Conservation (phyloP, 305 asterid species). For the Fraxinus albicans region DNA sequence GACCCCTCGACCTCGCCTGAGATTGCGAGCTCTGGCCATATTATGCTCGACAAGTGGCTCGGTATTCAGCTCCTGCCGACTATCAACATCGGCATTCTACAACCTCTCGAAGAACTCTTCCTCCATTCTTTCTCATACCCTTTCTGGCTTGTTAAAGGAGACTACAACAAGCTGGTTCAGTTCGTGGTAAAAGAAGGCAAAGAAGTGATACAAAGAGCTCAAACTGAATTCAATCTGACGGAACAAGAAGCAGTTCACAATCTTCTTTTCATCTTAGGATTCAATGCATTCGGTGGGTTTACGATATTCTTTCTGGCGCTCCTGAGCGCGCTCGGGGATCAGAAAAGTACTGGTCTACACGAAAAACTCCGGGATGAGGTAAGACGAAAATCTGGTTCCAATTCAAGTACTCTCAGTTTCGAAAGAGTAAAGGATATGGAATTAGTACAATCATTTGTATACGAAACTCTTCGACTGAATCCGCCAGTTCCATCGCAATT, state of each 20-base stretch:
- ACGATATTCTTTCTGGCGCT: slow-evolving; percentile 43
- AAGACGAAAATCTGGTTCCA: slow-evolving; percentile 36
- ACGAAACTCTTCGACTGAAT: slow-evolving; percentile 63
- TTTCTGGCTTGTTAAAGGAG: slow-evolving; percentile 55
- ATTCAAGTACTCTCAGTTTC: slow-evolving; percentile 36
- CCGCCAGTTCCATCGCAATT: slow-evolving; percentile 85
- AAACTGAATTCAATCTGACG: slow-evolving; percentile 53
- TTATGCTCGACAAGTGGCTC: slow-evolving; percentile 66
- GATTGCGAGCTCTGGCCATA: slow-evolving; percentile 47
- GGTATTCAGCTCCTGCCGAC: slow-evolving; percentile 76
- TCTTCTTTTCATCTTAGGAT: slow-evolving; percentile 72
- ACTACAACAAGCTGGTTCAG: slow-evolving; percentile 54
- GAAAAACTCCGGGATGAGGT: slow-evolving; percentile 58
- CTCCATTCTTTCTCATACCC: slow-evolving; percentile 89
- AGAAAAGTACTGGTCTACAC: slow-evolving; percentile 34
- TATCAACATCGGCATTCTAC: slow-evolving; percentile 38
- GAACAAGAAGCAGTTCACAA: slow-evolving; percentile 69
- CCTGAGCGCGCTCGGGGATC: slow-evolving; percentile 40
- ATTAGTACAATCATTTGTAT: slow-evolving; percentile 65
- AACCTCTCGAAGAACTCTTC: slow-evolving; percentile 75
- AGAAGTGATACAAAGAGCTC: slow-evolving; percentile 43
- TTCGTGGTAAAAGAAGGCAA: slow-evolving; percentile 53
- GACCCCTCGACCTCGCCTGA: slow-evolving; percentile 55
- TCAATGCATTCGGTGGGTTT: slow-evolving; percentile 90
- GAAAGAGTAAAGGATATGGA: slow-evolving; percentile 61